Base-by-base conservation (phyloP, 2,329 filamentous ascomycete species). In the Passalora sequoiae region DNA sequence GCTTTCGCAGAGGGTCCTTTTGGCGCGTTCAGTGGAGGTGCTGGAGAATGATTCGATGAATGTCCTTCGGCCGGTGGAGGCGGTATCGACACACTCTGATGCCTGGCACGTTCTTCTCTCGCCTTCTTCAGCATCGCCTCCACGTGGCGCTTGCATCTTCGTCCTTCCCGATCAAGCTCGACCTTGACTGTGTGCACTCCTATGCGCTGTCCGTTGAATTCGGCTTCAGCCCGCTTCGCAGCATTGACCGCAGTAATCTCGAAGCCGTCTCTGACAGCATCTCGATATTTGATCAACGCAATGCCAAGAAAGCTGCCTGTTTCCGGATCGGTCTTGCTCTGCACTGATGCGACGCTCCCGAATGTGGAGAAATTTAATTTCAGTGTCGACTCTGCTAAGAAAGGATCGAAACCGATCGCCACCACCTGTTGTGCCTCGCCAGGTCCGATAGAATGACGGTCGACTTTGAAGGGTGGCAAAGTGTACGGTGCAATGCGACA, bases 231-330 rank as follows among this genome's bases (percentile, higher is more conserved):
- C 55, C 80, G 77, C 57, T 85, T 86, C 6, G 92, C 91, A 29
- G 89, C 86, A 47, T 86, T 83, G 29, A 84, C 80, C 4, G 88
- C 92, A 38, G 81, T 76, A 28, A 87, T 69, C 2, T 76, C 67
- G 1, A 69, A 59, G 57, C 68, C 80, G 43, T 62, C 59, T 60
- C 69, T 73, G 53, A 71, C 70, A 65, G 69, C 79, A 62, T 97
- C 91, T 59, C 84, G 82, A 66, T 94, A 98, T 46, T 84, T 82
- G 61, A 98, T 88, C 12, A 88, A 87, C 53, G 87, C 94, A 62
- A 98, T 89, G 9, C 92, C 92, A 9, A 98, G 76, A 61, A 94
- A 94, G 60, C 87, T 92, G 13, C 92, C 92, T 9, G 89, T 97
- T 45, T 89, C 84, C 6, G 92, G 92, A 65, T 98, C 89, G 59